These are phyloP conservation scores for Talaromyces sp. DNA, from an alignment of 2,329 filamentous ascomycete genomes.

Conservation along the genomic window DNA sequence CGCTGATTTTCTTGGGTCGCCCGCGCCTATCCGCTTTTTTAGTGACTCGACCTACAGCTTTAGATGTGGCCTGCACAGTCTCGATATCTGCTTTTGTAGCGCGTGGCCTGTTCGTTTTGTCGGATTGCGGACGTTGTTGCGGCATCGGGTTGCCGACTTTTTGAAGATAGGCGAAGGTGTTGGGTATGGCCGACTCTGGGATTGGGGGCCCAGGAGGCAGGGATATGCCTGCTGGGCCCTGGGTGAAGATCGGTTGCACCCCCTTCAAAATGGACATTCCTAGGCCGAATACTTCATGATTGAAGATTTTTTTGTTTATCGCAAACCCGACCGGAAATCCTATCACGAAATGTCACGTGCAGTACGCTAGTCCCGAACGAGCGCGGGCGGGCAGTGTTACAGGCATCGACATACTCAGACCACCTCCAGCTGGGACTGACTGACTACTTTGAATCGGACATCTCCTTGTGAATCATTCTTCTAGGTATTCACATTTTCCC, in stretches of 20 bases:
- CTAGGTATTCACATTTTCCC: not conserved
- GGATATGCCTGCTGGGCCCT: constrained; percentile 7
- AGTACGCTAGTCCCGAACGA: constrained; percentile 4
- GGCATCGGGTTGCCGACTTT: constrained; percentile 8
- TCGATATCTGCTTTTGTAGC: constrained; percentile 8
- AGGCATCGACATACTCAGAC: constrained; percentile 7
- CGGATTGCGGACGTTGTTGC: constrained; percentile 10
- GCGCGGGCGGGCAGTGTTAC: not conserved
- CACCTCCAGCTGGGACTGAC: not conserved
- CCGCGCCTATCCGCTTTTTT: constrained; percentile 18
- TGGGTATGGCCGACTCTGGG: constrained; percentile 9
- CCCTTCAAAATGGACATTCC: constrained; percentile 16
- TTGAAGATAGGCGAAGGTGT: constrained; percentile 14
- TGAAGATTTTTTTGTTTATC: not conserved
- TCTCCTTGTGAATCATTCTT: constrained; percentile 4
- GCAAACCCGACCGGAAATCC: constrained; percentile 8
- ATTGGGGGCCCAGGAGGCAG: not conserved
- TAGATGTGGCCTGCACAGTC: not conserved
- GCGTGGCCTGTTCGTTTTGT: constrained; percentile 5
- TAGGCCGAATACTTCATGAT: not conserved
- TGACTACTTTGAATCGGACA: not conserved
- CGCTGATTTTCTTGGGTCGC: constrained; percentile 20
- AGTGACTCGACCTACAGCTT: constrained; percentile 8
- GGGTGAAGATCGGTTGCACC: constrained; percentile 4
- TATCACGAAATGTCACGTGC: constrained; percentile 12